phyloP scores from a whole-genome alignment of 2,329 filamentous ascomycete species.

The Nigrograna mackinnonii region DNA sequence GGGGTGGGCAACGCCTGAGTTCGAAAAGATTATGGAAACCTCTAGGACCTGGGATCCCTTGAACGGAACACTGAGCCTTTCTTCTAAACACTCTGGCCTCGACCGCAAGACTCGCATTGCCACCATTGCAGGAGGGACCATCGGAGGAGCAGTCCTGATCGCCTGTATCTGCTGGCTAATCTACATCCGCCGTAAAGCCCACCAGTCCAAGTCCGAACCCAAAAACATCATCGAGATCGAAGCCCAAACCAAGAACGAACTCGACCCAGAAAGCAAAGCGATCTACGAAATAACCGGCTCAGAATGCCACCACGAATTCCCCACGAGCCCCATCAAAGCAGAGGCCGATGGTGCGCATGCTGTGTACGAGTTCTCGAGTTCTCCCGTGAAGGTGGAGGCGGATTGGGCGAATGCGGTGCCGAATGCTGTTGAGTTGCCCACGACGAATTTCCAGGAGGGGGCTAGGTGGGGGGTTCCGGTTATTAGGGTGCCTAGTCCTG shows the following conservation, averaged over 20 bases:
- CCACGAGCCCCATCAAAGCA: conserved; percentile 5
- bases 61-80: background rate
- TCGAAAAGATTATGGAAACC: background rate
- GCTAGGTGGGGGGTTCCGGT: conserved; percentile 9
- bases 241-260: conserved; percentile 10
- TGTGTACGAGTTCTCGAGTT: conserved; percentile 13
- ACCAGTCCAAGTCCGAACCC: background rate
- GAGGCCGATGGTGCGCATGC: conserved; percentile 16
- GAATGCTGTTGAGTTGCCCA: conserved; percentile 13
- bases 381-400: conserved; percentile 8
- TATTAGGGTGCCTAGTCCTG: conserved; percentile 6
- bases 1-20: background rate
- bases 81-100: background rate
- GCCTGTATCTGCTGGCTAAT: background rate
- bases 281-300: conserved; percentile 12
- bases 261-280: conserved; percentile 12
- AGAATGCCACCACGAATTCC: conserved; percentile 10
- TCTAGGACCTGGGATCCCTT: background rate
- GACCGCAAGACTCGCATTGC: background rate
- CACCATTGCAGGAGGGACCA: background rate
- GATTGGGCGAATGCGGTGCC: conserved; percentile 10
- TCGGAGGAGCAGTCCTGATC: background rate
- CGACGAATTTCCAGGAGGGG: conserved; percentile 9
- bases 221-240: background rate
- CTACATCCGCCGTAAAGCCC: background rate